A percentile compares a stretch with the other conserved stretches of the same genome.
These are phyloP conservation scores for Neurospora sp. DNA, from an alignment of 495 filamentous ascomycete species.

Conservation along the genomic window DNA sequence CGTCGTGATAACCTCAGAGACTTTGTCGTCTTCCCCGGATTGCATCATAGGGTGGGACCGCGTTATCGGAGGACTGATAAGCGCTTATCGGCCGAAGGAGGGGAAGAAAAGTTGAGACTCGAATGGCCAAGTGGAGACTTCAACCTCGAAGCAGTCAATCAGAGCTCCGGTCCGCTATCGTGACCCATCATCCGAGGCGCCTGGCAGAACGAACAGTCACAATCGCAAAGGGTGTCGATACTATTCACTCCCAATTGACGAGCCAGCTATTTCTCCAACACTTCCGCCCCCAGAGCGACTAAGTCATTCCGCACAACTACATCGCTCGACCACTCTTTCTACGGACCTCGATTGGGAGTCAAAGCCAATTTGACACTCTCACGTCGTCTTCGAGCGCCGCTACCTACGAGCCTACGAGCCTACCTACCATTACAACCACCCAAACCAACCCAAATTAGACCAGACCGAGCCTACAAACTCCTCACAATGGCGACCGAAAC, in stretches of 20 bases:
- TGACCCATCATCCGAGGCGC: neutral
- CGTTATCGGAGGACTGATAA: conserved; percentile 18
- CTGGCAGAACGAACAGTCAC: neutral
- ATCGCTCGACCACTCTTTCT: neutral
- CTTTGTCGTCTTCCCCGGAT: neutral
- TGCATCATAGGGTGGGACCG: conserved; percentile 14
- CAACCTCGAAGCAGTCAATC: conserved; percentile 1
- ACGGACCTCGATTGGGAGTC: neutral
- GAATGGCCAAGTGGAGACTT: neutral
- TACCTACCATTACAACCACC: neutral
- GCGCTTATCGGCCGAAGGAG: conserved; percentile 10
- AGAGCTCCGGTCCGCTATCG: neutral
- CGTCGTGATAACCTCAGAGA: neutral
- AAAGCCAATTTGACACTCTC: neutral
- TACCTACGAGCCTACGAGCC: neutral
- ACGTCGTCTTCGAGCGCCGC: neutral
- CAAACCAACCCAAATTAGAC: neutral
- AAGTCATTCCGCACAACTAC: neutral
- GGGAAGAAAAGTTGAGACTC: conserved; percentile 5
- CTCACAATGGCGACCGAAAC: neutral
- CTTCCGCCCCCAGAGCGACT: neutral
- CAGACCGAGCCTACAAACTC: neutral
- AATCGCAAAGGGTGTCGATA: neutral
- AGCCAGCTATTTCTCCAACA: neutral
- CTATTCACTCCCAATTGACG: neutral